Evolutionary conservation across 176 grass and related monocot genomes (phyloP).

Genomic region (Oryza meyeriana): DNA sequence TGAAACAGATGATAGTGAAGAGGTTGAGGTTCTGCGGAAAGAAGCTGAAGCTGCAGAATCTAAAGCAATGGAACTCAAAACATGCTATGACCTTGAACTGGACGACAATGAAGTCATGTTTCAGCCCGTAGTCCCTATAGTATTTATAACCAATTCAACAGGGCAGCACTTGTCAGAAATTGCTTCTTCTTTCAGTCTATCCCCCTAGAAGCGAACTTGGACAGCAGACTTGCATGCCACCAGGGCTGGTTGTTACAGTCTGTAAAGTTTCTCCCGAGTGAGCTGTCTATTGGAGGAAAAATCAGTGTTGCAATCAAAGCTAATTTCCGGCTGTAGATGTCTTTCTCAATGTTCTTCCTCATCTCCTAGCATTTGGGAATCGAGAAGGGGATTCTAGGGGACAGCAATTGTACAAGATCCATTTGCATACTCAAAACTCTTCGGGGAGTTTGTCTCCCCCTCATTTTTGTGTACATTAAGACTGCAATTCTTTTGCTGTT

Average conservation of each 20-base stretch:
- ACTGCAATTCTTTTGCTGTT: conserved; percentile 39
- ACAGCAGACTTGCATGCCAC: conserved; percentile 12
- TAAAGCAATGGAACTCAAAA: conserved; percentile 70
- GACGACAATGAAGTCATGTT: conserved; percentile 43
- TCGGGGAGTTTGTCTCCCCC: conserved; percentile 24
- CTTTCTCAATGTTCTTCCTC: background rate
- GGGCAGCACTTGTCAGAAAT: conserved; percentile 62
- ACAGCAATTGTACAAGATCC: conserved; percentile 33
- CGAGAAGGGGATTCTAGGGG: background rate
- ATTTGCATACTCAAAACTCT: conserved; percentile 27
- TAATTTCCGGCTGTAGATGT: background rate
- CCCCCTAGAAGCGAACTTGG: conserved; percentile 33
- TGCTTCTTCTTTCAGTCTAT: conserved; percentile 51
- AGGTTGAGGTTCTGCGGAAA: conserved; percentile 59
- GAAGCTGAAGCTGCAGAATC: conserved; percentile 77
- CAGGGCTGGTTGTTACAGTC: background rate
- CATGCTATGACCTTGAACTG: conserved; percentile 60
- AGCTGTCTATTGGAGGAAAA: background rate
- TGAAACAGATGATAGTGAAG: conserved; percentile 66
- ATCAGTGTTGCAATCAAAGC: background rate
- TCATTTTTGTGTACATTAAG: conserved; percentile 52
- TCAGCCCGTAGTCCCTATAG: conserved; percentile 52
- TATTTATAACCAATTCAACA: conserved; percentile 63
- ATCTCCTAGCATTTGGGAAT: conserved; percentile 25
- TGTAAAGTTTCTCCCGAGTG: conserved; percentile 5